Percentiles rank a stretch among this genome's conserved stretches.
Evolutionary conservation across 345 rosid species (phyloP).

Genomic region (Pseudoturritis turrita): DNA sequence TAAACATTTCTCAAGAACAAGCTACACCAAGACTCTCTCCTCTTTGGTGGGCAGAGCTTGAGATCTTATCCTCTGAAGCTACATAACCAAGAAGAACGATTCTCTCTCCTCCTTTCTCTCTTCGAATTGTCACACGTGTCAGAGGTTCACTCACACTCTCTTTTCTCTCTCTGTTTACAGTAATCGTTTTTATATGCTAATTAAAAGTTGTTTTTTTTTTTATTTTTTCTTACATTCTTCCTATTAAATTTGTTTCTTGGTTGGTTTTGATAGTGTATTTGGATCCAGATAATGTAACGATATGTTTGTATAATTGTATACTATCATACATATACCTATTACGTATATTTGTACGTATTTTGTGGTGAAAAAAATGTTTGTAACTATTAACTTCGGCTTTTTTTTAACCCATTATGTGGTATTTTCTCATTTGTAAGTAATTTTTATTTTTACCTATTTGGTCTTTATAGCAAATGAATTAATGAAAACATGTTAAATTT

Average conservation of each 20-base stretch:
- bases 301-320: constrained; percentile 30
- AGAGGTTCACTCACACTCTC: constrained; percentile 13
- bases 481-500: no score
- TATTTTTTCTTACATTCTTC: neutral
- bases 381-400: neutral
- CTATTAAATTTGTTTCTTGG: constrained; percentile 21
- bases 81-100: constrained; percentile 31
- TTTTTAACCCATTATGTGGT: neutral
- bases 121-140: neutral
- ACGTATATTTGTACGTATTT: constrained; percentile 10
- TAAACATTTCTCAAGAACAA: constrained; percentile 73
- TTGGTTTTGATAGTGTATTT: constrained; percentile 30
- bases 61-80: constrained; percentile 86
- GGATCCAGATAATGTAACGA: constrained; percentile 21
- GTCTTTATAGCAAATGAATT: no score
- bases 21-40: constrained; percentile 94
- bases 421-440: neutral
- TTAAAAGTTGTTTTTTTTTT: neutral
- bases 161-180: neutral
- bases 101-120: constrained; percentile 23
- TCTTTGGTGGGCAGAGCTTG: constrained; percentile 99
- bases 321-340: constrained; percentile 17
- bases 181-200: neutral
- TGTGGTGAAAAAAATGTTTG: constrained; percentile 15
- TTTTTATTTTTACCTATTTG: no score